These are phyloP conservation scores for Lasiodiplodia theobromae DNA, from an alignment of 2,329 filamentous ascomycete genomes.

Conservation along the genomic window DNA sequence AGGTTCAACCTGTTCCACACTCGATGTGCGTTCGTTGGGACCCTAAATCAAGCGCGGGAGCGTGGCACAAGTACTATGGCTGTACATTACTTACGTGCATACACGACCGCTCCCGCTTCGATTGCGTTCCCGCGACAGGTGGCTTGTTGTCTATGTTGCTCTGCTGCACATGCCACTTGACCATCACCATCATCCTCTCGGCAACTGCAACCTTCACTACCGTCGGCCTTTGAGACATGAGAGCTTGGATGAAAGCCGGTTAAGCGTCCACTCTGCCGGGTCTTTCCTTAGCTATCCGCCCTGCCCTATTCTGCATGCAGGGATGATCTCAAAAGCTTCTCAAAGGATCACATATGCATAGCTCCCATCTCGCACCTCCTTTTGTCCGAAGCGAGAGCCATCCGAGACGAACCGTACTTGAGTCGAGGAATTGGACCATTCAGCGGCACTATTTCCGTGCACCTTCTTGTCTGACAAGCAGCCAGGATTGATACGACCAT, in stretches of 20 bases:
- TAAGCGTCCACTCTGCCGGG: background rate
- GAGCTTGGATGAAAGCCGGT: background rate
- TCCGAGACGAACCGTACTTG: background rate
- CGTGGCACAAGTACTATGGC: background rate
- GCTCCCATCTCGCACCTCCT: background rate
- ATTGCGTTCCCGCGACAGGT: background rate
- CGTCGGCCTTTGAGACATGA: background rate
- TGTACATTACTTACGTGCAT: conserved; percentile 11
- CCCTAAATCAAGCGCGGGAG: background rate
- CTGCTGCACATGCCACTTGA: conserved; percentile 2
- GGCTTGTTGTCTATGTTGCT: conserved; percentile 1
- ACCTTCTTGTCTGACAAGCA: background rate
- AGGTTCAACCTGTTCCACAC: background rate
- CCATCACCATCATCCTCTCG: background rate
- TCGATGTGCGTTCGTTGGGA: background rate
- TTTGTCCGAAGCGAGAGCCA: background rate
- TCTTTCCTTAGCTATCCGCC: background rate
- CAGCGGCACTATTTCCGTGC: background rate
- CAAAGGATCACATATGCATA: background rate
- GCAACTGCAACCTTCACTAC: background rate
- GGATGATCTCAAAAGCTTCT: background rate
- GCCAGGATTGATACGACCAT: background rate
- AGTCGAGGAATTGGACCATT: background rate
- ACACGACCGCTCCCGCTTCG: background rate
- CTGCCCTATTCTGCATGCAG: background rate